phyloP scores from a whole-genome alignment of 164 flowering plant genomes.

The Liriodendron chinense region DNA sequence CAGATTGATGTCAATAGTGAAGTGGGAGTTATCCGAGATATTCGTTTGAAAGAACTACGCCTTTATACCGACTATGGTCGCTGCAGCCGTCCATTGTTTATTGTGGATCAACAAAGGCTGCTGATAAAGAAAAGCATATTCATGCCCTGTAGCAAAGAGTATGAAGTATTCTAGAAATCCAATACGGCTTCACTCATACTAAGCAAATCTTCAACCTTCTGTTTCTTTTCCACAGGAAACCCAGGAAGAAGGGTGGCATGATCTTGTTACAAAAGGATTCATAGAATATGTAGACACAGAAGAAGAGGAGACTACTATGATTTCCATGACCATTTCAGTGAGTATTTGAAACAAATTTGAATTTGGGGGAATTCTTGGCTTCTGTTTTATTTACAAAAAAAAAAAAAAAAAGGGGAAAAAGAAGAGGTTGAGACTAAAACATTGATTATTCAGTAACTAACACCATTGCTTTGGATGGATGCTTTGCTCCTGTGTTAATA shows the following conservation, averaged over 20 bases:
- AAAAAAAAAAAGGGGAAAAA: too few relatives aligned
- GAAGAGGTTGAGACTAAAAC: too few relatives aligned
- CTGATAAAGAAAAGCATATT: slow-evolving; percentile 89
- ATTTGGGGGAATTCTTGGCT: not conserved
- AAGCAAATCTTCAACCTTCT: not conserved
- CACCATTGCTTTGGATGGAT: not conserved
- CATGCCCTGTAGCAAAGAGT: slow-evolving; percentile 83
- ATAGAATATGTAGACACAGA: slow-evolving; percentile 96
- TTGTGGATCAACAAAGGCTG: slow-evolving; percentile 87
- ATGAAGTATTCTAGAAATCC: slow-evolving; percentile 13
- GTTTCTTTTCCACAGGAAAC: slow-evolving; percentile 50
- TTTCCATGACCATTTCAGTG: slow-evolving; percentile 93
- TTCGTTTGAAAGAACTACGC: slow-evolving; percentile 80
- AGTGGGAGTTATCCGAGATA: slow-evolving; percentile 96
- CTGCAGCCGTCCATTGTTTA: slow-evolving; percentile 97
- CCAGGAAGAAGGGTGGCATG: slow-evolving; percentile 94
- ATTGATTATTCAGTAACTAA: not conserved
- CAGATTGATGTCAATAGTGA: slow-evolving; percentile 99
- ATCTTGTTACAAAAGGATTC: slow-evolving; percentile 83
- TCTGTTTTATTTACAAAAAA: too few relatives aligned
- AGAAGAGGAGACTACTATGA: slow-evolving; percentile 98
- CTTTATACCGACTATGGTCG: slow-evolving; percentile 99
- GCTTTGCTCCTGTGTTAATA: not conserved
- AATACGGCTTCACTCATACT: not conserved
- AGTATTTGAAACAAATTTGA: slow-evolving; percentile 17